Percentiles rank a stretch among this genome's conserved stretches.
Evolutionary conservation across 495 filamentous ascomycete species (phyloP).

Genomic region (Neohortaea acidophila): DNA sequence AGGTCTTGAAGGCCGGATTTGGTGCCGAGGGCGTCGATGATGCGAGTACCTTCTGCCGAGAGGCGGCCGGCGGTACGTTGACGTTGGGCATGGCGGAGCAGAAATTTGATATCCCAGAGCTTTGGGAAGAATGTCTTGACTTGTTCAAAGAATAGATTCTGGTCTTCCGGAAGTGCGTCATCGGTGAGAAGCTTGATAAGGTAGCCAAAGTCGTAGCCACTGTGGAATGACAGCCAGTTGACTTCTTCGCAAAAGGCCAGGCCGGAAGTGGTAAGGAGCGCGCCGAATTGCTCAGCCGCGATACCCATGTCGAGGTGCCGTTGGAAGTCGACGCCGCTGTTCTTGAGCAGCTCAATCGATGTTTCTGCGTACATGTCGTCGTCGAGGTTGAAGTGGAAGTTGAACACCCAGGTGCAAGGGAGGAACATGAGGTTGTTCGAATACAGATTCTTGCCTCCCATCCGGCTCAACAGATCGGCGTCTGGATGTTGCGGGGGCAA

Average conservation of each 20-base stretch:
- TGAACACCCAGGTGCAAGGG: conserved; percentile 95
- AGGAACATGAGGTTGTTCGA: conserved; percentile 44
- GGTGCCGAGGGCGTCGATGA: conserved; percentile 62
- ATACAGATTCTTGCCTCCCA: conserved; percentile 29
- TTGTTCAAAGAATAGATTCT: conserved; percentile 67
- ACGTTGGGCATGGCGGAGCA: conserved; percentile 77
- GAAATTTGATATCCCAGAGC: conserved; percentile 90
- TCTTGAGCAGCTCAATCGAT: conserved; percentile 73
- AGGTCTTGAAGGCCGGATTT: conserved; percentile 87
- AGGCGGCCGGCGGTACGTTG: conserved; percentile 28
- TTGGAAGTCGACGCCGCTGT: conserved; percentile 76
- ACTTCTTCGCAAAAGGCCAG: conserved; percentile 78
- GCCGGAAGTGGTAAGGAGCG: conserved; percentile 78
- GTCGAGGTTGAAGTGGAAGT: conserved; percentile 88
- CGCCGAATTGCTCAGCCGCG: conserved; percentile 72
- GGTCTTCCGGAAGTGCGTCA: conserved; percentile 66
- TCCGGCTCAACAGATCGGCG: conserved; percentile 27
- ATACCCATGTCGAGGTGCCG: conserved; percentile 79
- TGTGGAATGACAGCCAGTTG: conserved; percentile 93
- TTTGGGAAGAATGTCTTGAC: conserved; percentile 84
- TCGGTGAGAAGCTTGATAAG: conserved; percentile 81
- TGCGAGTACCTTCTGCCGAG: conserved; percentile 46
- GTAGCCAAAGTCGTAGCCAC: conserved; percentile 97
- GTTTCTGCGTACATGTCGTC: conserved; percentile 93
- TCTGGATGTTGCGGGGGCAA: conserved; percentile 56